Evolutionary conservation across 495 filamentous ascomycete species (phyloP), one percentile per base, ranked within the genome.

Genomic region (Xylaria sp.): DNA sequence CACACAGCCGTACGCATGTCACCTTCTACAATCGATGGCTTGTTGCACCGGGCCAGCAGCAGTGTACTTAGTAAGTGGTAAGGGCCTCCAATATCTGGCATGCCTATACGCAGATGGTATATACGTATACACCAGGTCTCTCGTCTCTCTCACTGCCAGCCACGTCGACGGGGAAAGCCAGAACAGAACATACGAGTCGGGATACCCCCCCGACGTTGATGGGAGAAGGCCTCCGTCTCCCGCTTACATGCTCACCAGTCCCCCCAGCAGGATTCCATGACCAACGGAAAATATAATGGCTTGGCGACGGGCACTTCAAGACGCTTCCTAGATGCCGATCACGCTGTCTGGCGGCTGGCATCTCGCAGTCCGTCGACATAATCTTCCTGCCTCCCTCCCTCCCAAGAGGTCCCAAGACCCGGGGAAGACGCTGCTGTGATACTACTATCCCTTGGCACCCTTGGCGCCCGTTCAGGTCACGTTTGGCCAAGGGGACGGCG

Each of bases 371-470:
- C 48, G 62, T 31, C 62, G 33, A 59, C 62, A 52, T 50, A 15
- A 65, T 52, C 29, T 62, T 37, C 33, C 50, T 46, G 14, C 40
- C 48, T 57, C 33, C 41, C 35, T 37, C 8, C 35, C n/a, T n/a
- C n/a, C n/a, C 35, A 52, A 48, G 41, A 50, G 40, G 48, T 58
- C 31, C 69, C 61, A 71, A 66, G 61, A 71, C 61, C 61, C 50
- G 68, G 68, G 50, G 59, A 64, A 58, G 61, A 58, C 41, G 29
- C 37, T 46, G 14, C 26, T 21, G 46, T 40, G 50, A 64, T 53
- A 69, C 46, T 46, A 43, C 61, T 33, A 63, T 50, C n/a, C 61
- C 69, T 71, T 64, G 69, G 69, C 69, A 57, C 48, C 44, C 69
- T 59, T 71, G 44, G 61, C 44, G 50, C 29, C 35, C 61, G 59